These are phyloP conservation scores for Vararia minispora DNA, from an alignment of 768 basidiomycete species.

Conservation along the genomic window DNA sequence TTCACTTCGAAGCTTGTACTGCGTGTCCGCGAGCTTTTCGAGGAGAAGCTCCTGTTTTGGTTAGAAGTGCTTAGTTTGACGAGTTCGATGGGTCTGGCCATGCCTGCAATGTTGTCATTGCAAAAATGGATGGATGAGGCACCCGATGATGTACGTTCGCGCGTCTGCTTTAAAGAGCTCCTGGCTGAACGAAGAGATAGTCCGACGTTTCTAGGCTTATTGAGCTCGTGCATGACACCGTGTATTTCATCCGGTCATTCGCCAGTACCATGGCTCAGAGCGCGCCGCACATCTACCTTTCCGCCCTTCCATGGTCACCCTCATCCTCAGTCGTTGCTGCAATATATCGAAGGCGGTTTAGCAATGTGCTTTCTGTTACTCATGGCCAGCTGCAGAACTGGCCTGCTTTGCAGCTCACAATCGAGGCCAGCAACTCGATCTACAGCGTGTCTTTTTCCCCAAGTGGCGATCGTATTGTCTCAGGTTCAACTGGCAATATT, in stretches of 20 bases:
- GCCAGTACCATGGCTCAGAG: not conserved
- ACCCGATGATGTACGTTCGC: too few species aligned
- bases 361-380: not conserved
- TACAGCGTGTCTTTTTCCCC: constrained; percentile 1
- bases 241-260: not conserved
- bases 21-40: not conserved
- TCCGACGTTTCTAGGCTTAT: not conserved
- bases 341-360: not conserved
- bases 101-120: not conserved
- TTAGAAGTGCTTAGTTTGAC: not conserved
- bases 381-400: too few species aligned
- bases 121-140: not conserved
- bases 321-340: not conserved
- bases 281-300: too few species aligned
- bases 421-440: not conserved
- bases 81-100: not conserved
- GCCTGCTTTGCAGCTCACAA: not conserved
- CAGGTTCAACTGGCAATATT: not conserved
- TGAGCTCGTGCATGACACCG: not conserved
- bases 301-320: not conserved
- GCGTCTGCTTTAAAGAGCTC: not conserved
- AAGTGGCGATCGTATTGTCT: constrained; percentile 5
- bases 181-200: not conserved
- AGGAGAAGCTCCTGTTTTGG: not conserved
- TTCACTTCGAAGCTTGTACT: not conserved